A percentile compares a stretch with the other conserved stretches of the same genome.
Evolutionary conservation across 2,329 filamentous ascomycete species (phyloP).

Genomic region (Blastomyces emzantsi): DNA sequence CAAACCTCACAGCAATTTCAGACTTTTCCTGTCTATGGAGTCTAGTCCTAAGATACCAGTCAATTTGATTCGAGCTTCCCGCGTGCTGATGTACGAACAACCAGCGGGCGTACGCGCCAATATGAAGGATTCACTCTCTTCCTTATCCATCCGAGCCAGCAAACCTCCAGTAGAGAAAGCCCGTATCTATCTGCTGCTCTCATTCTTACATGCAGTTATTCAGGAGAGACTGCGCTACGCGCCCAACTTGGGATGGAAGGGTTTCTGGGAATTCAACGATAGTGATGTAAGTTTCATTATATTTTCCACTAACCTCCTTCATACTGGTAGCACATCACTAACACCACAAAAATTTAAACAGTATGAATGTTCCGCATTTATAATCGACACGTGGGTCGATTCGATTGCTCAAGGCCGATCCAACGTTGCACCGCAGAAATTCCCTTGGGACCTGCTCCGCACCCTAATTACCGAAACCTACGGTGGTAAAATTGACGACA

Average conservation of each 20-base stretch:
- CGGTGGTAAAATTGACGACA: slow-evolving; percentile 93
- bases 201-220: slow-evolving; percentile 90
- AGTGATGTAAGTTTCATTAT: slow-evolving; percentile 66
- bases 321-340: slow-evolving; percentile 1
- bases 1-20: slow-evolving; percentile 87
- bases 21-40: slow-evolving; percentile 97
- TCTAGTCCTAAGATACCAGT: slow-evolving; percentile 94
- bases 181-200: slow-evolving; percentile 80
- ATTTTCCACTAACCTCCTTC: background rate
- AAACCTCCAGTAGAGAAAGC: slow-evolving; percentile 86
- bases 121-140: slow-evolving; percentile 94
- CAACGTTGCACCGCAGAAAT: slow-evolving; percentile 86
- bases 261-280: slow-evolving; percentile 99
- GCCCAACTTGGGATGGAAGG: slow-evolving; percentile 91
- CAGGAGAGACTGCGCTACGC: slow-evolving; percentile 93
- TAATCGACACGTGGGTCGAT: slow-evolving; percentile 93
- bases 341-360: slow-evolving; percentile 32
- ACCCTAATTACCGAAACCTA: slow-evolving; percentile 90
- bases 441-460: slow-evolving; percentile 94
- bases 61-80: slow-evolving; percentile 83
- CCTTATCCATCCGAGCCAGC: slow-evolving; percentile 62
- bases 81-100: slow-evolving; percentile 96
- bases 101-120: slow-evolving; percentile 93
- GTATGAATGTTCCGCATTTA: slow-evolving; percentile 96
- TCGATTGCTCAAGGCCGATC: slow-evolving; percentile 71